Evolutionary conservation across 768 basidiomycete genomes (phyloP), one percentile per base, ranked within the genome.

Genomic region (Kwoniella europaea): DNA sequence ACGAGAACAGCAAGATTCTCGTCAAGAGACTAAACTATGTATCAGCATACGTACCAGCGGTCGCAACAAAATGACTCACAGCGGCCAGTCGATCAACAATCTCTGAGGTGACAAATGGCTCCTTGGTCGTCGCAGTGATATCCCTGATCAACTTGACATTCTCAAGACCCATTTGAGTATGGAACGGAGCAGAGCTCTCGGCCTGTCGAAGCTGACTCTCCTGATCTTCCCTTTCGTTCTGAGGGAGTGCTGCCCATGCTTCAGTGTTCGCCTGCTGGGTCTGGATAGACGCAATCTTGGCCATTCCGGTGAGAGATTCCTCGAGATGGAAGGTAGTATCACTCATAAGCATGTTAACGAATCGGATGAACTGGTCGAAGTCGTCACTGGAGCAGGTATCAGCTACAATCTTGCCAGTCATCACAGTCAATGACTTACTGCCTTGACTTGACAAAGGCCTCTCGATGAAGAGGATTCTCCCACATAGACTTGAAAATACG

Each of bases 261-360:
- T 83, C 87, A 63, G 86, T 86, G 82, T 94, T 88, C 56, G 88
- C 89, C 91, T 95, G 96, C 81, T 95, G 91, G 0, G 85, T 85
- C 82, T 96, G 91, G 61, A 98, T 90, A 69, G 88, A 89, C 82
- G 91, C 89, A 73, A 99, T 97, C 80, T 96, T 92, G 12, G 89
- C 87, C 62, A 99, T 87, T 73, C 95, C 92, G 76, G 89, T 89
- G 59, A 98, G 86, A 10, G 94, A 96, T 79, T 99, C 97, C 82
- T 98, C 94, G 88, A 99, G 90, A 63, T 98, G 91, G 84, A 94
- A 98, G 10, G 96, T 98, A 65, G 96, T 94, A 77, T 99, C 97
- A 87, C 97, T 98, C 86, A 98, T 97, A 89, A 98, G 92, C 77
- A 98, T 86, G 85, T 99, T 98, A 85, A 95, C 88, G 83, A 99